phyloP scores from a whole-genome alignment of 73 alveolate genomes.

The Paramecium pentaurelia region DNA sequence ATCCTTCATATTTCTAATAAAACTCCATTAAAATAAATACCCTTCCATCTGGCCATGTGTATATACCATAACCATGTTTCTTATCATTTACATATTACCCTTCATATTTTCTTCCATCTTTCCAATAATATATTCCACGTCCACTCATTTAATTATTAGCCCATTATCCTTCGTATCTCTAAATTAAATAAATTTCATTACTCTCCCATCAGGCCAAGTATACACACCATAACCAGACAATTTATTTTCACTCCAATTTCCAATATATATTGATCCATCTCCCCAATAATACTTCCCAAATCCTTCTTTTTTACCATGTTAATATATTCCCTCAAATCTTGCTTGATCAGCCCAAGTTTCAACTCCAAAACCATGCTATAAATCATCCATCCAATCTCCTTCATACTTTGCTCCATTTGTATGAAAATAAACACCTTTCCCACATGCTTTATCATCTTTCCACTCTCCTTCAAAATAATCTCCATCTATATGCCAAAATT shows the following conservation, averaged over 20 bases:
- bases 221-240: constrained; percentile 75
- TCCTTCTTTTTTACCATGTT: constrained; percentile 77
- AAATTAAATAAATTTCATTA: background rate
- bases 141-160: constrained; percentile 69
- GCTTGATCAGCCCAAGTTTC: constrained; percentile 67
- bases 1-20: constrained; percentile 61
- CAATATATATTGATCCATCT: constrained; percentile 69
- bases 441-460: constrained; percentile 52
- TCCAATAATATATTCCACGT: constrained; percentile 69
- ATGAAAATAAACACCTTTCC: constrained; percentile 58
- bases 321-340: constrained; percentile 70
- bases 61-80: constrained; percentile 74
- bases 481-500: constrained; percentile 68
- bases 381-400: constrained; percentile 61
- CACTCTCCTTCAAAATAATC: constrained; percentile 61
- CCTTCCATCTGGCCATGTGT: constrained; percentile 85
- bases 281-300: constrained; percentile 71
- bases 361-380: constrained; percentile 2
- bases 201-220: constrained; percentile 69
- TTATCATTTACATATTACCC: constrained; percentile 73
- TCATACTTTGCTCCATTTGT: constrained; percentile 59
- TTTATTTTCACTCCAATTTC: constrained; percentile 75
- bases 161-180: constrained; percentile 58
- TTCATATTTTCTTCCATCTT: constrained; percentile 71
- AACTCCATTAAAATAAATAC: constrained; percentile 24